Evolutionary conservation across 1,284 basidiomycete genomes (phyloP).

Genomic region (Sanghuangporus sanghuang): DNA sequence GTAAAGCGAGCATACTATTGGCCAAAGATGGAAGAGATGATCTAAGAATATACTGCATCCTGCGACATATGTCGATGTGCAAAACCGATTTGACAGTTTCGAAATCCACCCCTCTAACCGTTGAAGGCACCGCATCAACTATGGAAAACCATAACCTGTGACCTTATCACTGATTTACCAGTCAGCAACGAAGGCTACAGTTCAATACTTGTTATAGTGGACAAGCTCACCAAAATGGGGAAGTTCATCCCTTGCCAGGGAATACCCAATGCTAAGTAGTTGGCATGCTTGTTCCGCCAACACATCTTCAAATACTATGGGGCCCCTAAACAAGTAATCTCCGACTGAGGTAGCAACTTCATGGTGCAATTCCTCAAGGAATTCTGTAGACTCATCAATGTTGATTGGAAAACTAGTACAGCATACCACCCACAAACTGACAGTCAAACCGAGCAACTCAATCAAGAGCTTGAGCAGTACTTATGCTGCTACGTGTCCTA

Average conservation of each 20-base stretch:
- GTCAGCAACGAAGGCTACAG: slow-evolving; percentile 28
- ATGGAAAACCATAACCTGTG: slow-evolving; percentile 19
- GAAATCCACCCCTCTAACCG: slow-evolving; percentile 18
- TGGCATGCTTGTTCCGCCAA: slow-evolving; percentile 24
- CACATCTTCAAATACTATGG: slow-evolving; percentile 31
- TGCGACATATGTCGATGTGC: slow-evolving; percentile 20
- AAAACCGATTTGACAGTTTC: slow-evolving; percentile 15
- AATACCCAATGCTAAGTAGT: slow-evolving; percentile 23
- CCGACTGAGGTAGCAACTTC: slow-evolving; percentile 34
- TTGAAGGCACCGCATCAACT: slow-evolving; percentile 12
- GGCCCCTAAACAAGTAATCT: slow-evolving; percentile 30
- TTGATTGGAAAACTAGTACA: neutral
- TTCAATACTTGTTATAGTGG: slow-evolving; percentile 32
- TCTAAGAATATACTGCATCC: slow-evolving; percentile 20
- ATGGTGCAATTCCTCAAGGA: slow-evolving; percentile 24
- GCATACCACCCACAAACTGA: slow-evolving; percentile 24
- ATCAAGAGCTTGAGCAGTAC: slow-evolving; percentile 24
- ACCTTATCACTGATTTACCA: slow-evolving; percentile 27
- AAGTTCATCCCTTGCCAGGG: slow-evolving; percentile 26
- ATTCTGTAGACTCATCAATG: neutral
- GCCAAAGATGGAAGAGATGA: slow-evolving; percentile 19
- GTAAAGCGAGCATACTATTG: slow-evolving; percentile 23
- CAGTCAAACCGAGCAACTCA: slow-evolving; percentile 27
- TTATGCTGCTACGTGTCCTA: slow-evolving; percentile 20
- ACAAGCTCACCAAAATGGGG: slow-evolving; percentile 30